These are phyloP conservation scores for Psilocybe subaeruginosa DNA, from an alignment of 768 basidiomycete species.

Conservation along the genomic window DNA sequence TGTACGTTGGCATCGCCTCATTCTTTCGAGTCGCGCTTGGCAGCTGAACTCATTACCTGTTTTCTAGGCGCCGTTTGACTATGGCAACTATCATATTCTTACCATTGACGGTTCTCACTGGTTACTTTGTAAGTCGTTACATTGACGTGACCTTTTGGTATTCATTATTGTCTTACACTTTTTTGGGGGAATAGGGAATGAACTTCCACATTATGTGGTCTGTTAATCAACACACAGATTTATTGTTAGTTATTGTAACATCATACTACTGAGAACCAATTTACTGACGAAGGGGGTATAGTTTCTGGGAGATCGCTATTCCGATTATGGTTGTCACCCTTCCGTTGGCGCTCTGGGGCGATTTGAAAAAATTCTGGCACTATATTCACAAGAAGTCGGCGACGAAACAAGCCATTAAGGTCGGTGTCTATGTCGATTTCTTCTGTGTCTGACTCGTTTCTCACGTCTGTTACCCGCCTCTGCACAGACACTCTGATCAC, in stretches of 20 bases:
- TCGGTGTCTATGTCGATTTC: constrained; percentile 10
- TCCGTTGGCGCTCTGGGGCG: constrained; percentile 53
- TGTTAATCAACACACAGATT: constrained; percentile 46
- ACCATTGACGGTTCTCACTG: constrained; percentile 69
- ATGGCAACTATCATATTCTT: constrained; percentile 73
- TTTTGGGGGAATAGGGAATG: constrained; percentile 53
- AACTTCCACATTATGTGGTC: constrained; percentile 61
- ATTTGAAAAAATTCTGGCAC: constrained; percentile 48
- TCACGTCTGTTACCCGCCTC: no score
- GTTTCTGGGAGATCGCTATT: constrained; percentile 70
- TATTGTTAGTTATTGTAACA: constrained; percentile 37
- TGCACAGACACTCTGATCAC: no score
- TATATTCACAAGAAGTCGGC: constrained; percentile 47
- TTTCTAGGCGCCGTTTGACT: constrained; percentile 61
- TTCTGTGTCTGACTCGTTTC: not conserved
- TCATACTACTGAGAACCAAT: no score
- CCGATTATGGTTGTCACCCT: constrained; percentile 59
- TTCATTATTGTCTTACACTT: not conserved
- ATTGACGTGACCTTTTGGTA: not conserved
- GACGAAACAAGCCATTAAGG: constrained; percentile 32
- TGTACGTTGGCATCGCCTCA: constrained; percentile 41
- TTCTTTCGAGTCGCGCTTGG: not conserved
- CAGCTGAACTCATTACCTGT: not conserved
- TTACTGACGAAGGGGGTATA: constrained; percentile 21
- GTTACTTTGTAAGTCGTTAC: constrained; percentile 51